phyloP scores from a whole-genome alignment of 2,329 filamentous ascomycete genomes.

The Hypocrella siamensis region DNA sequence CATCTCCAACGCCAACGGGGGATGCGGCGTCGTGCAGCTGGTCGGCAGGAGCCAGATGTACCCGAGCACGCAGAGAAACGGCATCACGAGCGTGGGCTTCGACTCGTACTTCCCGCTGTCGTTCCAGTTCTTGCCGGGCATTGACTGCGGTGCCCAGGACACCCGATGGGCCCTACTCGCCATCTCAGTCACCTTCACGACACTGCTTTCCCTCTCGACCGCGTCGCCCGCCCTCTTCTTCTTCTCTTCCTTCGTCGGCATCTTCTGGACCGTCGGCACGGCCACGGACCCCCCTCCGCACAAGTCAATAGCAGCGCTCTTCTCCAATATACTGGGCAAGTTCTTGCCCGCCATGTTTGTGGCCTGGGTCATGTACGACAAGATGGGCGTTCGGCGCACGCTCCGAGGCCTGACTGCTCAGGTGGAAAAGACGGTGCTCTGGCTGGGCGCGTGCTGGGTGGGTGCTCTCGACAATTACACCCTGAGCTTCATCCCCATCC shows the following conservation, averaged over 20 bases:
- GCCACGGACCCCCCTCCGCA: slow-evolving; percentile 73
- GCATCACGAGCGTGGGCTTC: slow-evolving; percentile 64
- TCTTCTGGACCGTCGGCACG: slow-evolving; percentile 83
- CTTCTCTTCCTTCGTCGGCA: slow-evolving; percentile 62
- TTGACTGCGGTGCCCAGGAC: slow-evolving; percentile 57
- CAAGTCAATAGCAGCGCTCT: slow-evolving; percentile 48
- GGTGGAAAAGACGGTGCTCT: slow-evolving; percentile 77
- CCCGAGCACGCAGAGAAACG: slow-evolving; percentile 48
- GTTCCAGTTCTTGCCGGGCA: slow-evolving; percentile 56
- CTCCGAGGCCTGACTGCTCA: slow-evolving; percentile 63
- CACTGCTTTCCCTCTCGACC: slow-evolving; percentile 66
- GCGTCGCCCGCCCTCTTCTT: slow-evolving; percentile 69
- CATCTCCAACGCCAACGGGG: slow-evolving; percentile 54
- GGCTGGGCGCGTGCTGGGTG: slow-evolving; percentile 82
- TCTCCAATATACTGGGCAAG: slow-evolving; percentile 65
- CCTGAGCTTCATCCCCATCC: slow-evolving; percentile 83
- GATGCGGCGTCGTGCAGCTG: slow-evolving; percentile 67
- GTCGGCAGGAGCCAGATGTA: slow-evolving; percentile 54
- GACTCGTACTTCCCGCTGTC: slow-evolving; percentile 81
- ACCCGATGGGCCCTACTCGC: slow-evolving; percentile 72
- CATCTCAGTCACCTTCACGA: slow-evolving; percentile 66
- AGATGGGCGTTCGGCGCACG: slow-evolving; percentile 60
- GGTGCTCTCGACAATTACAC: slow-evolving; percentile 91
- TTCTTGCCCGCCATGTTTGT: slow-evolving; percentile 80
- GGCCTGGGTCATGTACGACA: slow-evolving; percentile 75